Evolutionary conservation across 1,284 basidiomycete species (phyloP).

Genomic region (Salmacisia buchloeana): DNA sequence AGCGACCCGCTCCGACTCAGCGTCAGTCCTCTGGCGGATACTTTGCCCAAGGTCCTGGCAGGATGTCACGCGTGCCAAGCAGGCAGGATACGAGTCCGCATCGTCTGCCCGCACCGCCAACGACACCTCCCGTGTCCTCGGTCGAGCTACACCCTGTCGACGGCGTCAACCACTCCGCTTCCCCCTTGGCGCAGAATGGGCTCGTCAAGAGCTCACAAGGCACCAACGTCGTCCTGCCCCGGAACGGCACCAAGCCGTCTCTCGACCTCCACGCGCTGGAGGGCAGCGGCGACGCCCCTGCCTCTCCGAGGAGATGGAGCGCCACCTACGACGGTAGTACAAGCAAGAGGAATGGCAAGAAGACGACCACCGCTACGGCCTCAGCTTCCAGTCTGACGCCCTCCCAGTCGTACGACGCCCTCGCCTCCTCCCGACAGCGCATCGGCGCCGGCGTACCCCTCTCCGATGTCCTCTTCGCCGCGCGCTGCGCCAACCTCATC

Average conservation of each 20-base stretch:
- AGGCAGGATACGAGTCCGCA: not conserved
- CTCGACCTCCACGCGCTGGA: not conserved
- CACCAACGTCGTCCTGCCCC: not conserved
- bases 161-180: too few relatives aligned
- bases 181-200: not conserved
- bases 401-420: not conserved
- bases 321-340: too few relatives aligned
- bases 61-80: not conserved
- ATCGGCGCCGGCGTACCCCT: constrained; percentile 1
- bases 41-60: not conserved
- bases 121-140: not conserved
- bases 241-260: not conserved
- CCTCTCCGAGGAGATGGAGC: too few relatives aligned
- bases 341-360: not conserved
- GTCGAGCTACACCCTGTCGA: too few relatives aligned
- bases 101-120: not conserved
- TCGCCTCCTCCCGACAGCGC: not conserved
- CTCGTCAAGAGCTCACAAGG: not conserved
- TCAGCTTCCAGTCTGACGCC: not conserved
- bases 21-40: not conserved
- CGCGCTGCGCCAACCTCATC: not conserved
- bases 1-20: not conserved
- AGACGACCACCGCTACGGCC: not conserved
- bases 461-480: not conserved
- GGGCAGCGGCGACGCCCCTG: too few relatives aligned